phyloP scores from a whole-genome alignment of 1,284 basidiomycete species.

The Microbotryum saponariae region DNA sequence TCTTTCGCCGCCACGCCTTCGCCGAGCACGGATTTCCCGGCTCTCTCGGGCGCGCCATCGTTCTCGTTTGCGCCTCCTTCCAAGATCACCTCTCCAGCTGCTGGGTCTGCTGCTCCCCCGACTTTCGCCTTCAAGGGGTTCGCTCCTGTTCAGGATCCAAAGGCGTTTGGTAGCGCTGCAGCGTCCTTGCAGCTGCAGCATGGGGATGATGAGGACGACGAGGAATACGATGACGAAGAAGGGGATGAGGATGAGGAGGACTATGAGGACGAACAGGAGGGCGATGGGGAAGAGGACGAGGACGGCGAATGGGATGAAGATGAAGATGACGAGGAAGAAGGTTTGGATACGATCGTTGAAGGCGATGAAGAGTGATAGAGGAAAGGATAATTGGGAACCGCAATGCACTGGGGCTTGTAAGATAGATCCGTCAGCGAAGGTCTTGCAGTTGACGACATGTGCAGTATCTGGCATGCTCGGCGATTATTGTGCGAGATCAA shows the following conservation, averaged over 20 bases:
- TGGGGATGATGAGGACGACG: not conserved
- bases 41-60: not conserved
- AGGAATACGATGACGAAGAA: not conserved
- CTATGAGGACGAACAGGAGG: not conserved
- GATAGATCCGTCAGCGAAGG: too few species aligned
- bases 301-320: not conserved
- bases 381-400: too few species aligned
- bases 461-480: too few species aligned
- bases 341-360: slow-evolving; percentile 18
- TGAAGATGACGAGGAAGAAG: slow-evolving; percentile 9
- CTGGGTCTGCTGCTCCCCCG: too few species aligned
- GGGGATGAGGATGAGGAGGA: slow-evolving; percentile 4
- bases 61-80: slow-evolving; percentile 7
- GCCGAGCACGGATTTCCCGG: not conserved
- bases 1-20: not conserved
- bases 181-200: not conserved
- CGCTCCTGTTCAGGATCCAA: not conserved
- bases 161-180: not conserved
- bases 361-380: slow-evolving; percentile 9
- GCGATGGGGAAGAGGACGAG: not conserved
- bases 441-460: too few species aligned
- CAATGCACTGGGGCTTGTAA: too few species aligned
- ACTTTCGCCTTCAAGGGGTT: not conserved
- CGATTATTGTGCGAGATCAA: too few species aligned
- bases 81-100: too few species aligned